Conservation (phyloP, 2,329 filamentous ascomycete species). For the Tolypocladium ophioglossoides region DNA sequence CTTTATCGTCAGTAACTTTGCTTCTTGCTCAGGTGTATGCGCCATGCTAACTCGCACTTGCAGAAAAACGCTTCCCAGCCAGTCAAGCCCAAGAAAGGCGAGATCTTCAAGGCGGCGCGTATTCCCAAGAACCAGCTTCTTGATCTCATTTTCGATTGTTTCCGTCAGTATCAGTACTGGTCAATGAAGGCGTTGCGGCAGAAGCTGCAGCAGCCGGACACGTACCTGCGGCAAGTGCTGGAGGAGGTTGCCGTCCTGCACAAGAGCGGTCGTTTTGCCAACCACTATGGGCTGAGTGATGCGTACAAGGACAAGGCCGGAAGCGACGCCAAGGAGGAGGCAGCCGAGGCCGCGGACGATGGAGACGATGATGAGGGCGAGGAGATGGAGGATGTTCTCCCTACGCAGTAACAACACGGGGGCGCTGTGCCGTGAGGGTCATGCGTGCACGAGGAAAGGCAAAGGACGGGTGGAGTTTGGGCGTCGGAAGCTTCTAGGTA, state of each 20-base stretch:
- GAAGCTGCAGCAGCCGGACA: constrained; percentile 74
- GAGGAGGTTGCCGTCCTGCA: constrained; percentile 75
- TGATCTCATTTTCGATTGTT: constrained; percentile 74
- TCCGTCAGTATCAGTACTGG: constrained; percentile 85
- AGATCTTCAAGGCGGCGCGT: constrained; percentile 74
- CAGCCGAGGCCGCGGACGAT: constrained; percentile 46
- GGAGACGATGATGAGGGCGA: constrained; percentile 58
- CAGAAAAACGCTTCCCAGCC: constrained; percentile 43
- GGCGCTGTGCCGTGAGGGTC: background rate
- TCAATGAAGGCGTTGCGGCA: constrained; percentile 78
- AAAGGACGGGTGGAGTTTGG: background rate
- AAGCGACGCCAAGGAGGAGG: constrained; percentile 38
- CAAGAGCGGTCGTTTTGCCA: constrained; percentile 74
- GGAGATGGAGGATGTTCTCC: constrained; percentile 70
- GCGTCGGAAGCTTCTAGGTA: background rate
- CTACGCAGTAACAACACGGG: constrained; percentile 7
- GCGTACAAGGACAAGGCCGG: constrained; percentile 27
- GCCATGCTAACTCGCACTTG: background rate
- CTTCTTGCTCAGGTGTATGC: background rate
- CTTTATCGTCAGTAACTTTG: constrained; percentile 44
- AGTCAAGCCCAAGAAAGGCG: constrained; percentile 50
- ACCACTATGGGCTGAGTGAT: constrained; percentile 74
- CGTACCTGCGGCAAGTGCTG: constrained; percentile 79
- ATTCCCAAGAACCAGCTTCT: constrained; percentile 82
- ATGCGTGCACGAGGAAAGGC: background rate